phyloP scores from a whole-genome alignment of 108 stramenopile species.

The Nitzschia sp. region DNA sequence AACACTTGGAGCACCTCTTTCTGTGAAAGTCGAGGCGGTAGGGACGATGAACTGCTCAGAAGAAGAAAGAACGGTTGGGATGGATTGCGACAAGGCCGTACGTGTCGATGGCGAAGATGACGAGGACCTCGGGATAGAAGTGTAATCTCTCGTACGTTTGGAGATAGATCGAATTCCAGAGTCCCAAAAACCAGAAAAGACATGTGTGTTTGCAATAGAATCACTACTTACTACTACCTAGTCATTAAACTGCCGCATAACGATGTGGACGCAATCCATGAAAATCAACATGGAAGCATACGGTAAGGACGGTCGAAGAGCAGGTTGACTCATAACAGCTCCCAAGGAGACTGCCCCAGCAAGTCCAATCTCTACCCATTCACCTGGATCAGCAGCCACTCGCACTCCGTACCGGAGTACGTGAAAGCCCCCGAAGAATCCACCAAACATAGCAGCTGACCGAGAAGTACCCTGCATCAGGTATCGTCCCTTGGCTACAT shows the following conservation, averaged over 20 bases:
- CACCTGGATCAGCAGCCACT: slow-evolving; percentile 68
- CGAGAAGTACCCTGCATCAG: slow-evolving; percentile 73
- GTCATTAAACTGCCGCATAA: slow-evolving; percentile 56
- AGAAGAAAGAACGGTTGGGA: too few relatives aligned
- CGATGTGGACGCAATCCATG: slow-evolving; percentile 76
- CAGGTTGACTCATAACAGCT: slow-evolving; percentile 54
- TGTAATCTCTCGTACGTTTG: too few relatives aligned
- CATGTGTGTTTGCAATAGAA: too few relatives aligned
- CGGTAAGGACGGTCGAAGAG: slow-evolving; percentile 72
- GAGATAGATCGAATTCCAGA: too few relatives aligned
- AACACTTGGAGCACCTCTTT: too few relatives aligned
- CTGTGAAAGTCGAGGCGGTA: too few relatives aligned
- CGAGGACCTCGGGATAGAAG: too few relatives aligned
- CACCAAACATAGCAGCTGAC: slow-evolving; percentile 69
- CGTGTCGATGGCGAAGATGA: too few relatives aligned
- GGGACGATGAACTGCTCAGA: too few relatives aligned
- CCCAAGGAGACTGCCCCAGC: slow-evolving; percentile 61
- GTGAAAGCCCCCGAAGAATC: slow-evolving; percentile 71
- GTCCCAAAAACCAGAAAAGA: too few relatives aligned
- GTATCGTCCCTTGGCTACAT: slow-evolving; percentile 69
- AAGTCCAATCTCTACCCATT: slow-evolving; percentile 58
- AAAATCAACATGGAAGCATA: slow-evolving; percentile 81
- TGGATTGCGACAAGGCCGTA: too few relatives aligned
- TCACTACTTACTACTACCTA: too few relatives aligned
- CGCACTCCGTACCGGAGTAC: slow-evolving; percentile 66